Conservation (phyloP, 2,329 filamentous ascomycete genomes). For the Penicillium sp. region DNA sequence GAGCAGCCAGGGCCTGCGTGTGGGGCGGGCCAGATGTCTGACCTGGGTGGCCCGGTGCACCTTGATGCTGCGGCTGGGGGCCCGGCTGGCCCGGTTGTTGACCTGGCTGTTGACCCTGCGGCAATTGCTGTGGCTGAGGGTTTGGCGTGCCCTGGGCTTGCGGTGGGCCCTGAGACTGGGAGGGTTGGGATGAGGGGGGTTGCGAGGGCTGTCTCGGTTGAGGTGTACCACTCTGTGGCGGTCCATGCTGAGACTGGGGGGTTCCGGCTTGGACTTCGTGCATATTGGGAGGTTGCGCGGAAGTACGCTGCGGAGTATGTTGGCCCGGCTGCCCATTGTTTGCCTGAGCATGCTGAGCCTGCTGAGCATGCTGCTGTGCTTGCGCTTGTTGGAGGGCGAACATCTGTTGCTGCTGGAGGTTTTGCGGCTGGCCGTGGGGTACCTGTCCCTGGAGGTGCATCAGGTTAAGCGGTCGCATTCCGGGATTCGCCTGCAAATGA, state of each 20-base stretch:
- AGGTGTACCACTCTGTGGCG: constrained; percentile 38
- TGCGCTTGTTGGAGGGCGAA: constrained; percentile 19
- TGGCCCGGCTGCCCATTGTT: constrained; percentile 23
- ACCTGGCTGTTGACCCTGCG: constrained; percentile 34
- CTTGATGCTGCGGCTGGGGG: constrained; percentile 31
- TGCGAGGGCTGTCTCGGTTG: constrained; percentile 31
- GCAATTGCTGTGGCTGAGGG: constrained; percentile 34
- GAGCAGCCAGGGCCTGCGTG: constrained; percentile 37
- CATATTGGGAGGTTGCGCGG: constrained; percentile 41
- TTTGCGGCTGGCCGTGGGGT: constrained; percentile 40
- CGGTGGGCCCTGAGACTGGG: constrained; percentile 33
- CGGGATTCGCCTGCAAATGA: constrained; percentile 41
- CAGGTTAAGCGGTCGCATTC: constrained; percentile 38
- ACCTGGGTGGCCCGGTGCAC: constrained; percentile 32
- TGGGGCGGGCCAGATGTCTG: constrained; percentile 34
- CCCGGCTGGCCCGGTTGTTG: constrained; percentile 28
- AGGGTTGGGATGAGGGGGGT: constrained; percentile 33
- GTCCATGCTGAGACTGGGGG: constrained; percentile 43
- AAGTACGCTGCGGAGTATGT: constrained; percentile 39
- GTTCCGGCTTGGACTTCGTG: constrained; percentile 41
- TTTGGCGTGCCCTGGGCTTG: constrained; percentile 37
- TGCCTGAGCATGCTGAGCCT: constrained; percentile 21
- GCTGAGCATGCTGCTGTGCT: constrained; percentile 23
- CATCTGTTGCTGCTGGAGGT: constrained; percentile 42
- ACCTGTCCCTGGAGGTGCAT: constrained; percentile 43